Conservation (phyloP, 129 eudicot species). For the Centrapalus pauciflorus region DNA sequence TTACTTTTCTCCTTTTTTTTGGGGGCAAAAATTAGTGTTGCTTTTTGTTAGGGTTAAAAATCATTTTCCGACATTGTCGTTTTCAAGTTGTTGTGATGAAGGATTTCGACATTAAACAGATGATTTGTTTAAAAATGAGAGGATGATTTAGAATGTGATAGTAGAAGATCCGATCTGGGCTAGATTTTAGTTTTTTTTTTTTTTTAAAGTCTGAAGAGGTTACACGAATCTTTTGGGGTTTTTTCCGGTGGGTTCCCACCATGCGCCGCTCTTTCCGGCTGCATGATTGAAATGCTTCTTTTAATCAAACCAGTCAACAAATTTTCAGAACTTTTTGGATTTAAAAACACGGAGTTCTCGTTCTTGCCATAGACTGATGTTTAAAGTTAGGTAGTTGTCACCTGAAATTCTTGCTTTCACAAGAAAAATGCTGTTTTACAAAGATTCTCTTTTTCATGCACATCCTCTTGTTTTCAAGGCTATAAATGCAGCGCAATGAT, state of each 20-base stretch:
- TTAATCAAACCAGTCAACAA: background rate
- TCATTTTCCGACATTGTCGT: constrained; percentile 3
- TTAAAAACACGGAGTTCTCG: background rate
- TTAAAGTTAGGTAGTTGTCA: background rate
- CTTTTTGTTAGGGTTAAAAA: constrained; percentile 3
- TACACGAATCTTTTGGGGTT: background rate
- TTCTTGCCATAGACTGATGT: background rate
- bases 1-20: background rate
- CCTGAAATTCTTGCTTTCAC: background rate
- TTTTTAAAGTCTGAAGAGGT: too few species aligned
- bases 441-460: background rate
- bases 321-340: background rate
- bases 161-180: constrained; percentile 16
- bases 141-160: background rate
- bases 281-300: constrained; percentile 1
- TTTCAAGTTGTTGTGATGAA: constrained; percentile 5
- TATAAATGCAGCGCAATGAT: background rate
- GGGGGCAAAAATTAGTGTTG: background rate
- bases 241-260: background rate
- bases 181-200: background rate
- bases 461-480: background rate
- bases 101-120: background rate
- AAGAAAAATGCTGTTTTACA: background rate
- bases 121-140: background rate
- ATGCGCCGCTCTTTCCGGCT: background rate